These are phyloP conservation scores for Orbilia brochopaga DNA, from an alignment of 2,329 filamentous ascomycete species.

Conservation along the genomic window DNA sequence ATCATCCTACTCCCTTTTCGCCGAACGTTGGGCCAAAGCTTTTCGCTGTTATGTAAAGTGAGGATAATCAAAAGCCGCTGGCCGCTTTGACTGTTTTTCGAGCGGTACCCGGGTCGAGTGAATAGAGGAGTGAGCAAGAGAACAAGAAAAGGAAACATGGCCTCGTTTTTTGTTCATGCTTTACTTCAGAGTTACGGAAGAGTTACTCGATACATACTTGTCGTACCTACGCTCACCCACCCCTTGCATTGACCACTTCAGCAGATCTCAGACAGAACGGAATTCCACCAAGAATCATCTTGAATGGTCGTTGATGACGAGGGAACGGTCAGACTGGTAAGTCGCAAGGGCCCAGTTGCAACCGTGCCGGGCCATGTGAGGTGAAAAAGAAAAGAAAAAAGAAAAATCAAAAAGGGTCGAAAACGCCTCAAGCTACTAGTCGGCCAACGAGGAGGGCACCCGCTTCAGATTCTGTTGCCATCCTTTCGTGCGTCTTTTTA, in stretches of 20 bases:
- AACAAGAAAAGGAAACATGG: conserved; percentile 28
- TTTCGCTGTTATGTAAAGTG: conserved; percentile 25
- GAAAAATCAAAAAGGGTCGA: conserved; percentile 9
- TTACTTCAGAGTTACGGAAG: conserved; percentile 3
- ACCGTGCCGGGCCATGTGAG: conserved; percentile 46
- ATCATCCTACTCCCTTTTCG: conserved; percentile 28
- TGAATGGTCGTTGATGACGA: conserved; percentile 33
- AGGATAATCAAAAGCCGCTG: conserved; percentile 8
- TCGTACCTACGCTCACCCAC: conserved; percentile 10
- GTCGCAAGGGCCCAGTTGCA: conserved; percentile 44
- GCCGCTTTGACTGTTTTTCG: conserved; percentile 23
- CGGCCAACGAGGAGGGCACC: conserved; percentile 19
- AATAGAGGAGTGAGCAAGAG: neutral
- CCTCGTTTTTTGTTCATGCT: neutral
- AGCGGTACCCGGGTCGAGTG: neutral
- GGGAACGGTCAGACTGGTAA: conserved; percentile 43
- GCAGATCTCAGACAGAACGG: conserved; percentile 12
- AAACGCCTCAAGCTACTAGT: conserved; percentile 47
- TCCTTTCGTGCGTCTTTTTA: conserved; percentile 50
- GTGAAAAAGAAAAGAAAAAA: conserved; percentile 35
- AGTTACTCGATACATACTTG: conserved; percentile 29
- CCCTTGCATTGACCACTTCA: conserved; percentile 34
- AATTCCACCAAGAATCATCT: conserved; percentile 18
- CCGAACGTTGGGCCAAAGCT: conserved; percentile 27
- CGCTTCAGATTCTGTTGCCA: conserved; percentile 35